A percentile compares a stretch with the other conserved stretches of the same genome.
Evolutionary conservation across 2,329 filamentous ascomycete species (phyloP).

Genomic region (Parascedosporium putredinis): DNA sequence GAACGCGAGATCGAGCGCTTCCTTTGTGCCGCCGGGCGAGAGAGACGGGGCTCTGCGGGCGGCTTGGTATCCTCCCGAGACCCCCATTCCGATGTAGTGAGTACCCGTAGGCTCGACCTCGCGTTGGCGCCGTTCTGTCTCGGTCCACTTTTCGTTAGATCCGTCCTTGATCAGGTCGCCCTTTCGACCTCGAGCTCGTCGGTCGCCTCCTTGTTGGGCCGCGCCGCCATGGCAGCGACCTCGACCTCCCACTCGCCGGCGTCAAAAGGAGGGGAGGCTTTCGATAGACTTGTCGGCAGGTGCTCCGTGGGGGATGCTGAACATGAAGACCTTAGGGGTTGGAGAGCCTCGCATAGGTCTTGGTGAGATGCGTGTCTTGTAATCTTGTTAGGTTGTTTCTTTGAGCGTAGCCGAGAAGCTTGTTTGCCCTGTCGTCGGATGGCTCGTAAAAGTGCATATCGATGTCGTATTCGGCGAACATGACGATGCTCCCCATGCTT

Average conservation of each 20-base stretch:
- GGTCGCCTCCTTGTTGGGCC: no score
- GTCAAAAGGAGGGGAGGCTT: neutral
- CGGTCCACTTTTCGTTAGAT: slow-evolving; percentile 56
- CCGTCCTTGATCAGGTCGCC: slow-evolving; percentile 61
- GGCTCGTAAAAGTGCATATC: slow-evolving; percentile 46
- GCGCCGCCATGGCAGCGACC: no score
- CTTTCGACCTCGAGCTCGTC: slow-evolving; percentile 24
- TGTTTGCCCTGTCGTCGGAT: slow-evolving; percentile 35
- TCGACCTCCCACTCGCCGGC: no score
- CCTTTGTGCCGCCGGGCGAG: slow-evolving; percentile 51
- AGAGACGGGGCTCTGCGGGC: slow-evolving; percentile 57
- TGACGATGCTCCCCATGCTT: slow-evolving; percentile 47
- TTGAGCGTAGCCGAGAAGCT: slow-evolving; percentile 23
- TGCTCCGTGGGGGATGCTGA: slow-evolving; percentile 13
- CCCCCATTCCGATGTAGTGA: slow-evolving; percentile 57
- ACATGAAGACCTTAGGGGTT: slow-evolving; percentile 13
- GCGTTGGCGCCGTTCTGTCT: slow-evolving; percentile 52
- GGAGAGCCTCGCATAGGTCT: slow-evolving; percentile 10
- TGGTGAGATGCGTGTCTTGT: slow-evolving; percentile 8
- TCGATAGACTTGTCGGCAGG: slow-evolving; percentile 2
- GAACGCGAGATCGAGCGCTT: slow-evolving; percentile 46
- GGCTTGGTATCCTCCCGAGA: slow-evolving; percentile 60
- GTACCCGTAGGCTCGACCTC: slow-evolving; percentile 46
- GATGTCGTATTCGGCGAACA: slow-evolving; percentile 46
- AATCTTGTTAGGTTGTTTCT: slow-evolving; percentile 20